Percentiles rank a stretch among this genome's conserved stretches.
These are phyloP conservation scores for Allium sativum DNA, from an alignment of 106 monocot genomes.

Conservation along the genomic window DNA sequence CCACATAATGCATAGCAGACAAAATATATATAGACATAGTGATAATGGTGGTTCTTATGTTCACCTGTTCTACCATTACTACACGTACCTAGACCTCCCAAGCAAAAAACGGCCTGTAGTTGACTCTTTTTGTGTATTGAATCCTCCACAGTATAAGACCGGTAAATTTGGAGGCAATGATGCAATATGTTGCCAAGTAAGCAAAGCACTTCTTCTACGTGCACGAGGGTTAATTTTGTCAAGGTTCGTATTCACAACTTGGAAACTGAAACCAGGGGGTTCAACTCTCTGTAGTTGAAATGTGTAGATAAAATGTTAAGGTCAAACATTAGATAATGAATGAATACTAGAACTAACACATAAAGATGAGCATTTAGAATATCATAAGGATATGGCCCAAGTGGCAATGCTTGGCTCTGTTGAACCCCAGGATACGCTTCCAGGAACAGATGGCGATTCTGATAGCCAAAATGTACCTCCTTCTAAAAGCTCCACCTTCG, in stretches of 20 bases:
- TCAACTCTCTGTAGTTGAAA: slow-evolving; percentile 91
- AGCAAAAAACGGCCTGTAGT: slow-evolving; percentile 94
- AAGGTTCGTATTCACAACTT: slow-evolving; percentile 86
- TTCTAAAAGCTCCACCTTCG: slow-evolving; percentile 93
- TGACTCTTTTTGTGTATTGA: slow-evolving; percentile 89
- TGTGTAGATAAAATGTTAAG: slow-evolving; percentile 80
- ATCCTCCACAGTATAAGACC: slow-evolving; percentile 91
- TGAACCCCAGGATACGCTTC: slow-evolving; percentile 94
- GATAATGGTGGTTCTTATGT: too few species aligned
- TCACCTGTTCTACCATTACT: background rate
- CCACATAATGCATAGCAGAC: too few species aligned
- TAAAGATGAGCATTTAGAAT: slow-evolving; percentile 1
- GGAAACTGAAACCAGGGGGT: slow-evolving; percentile 86
- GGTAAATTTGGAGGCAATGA: slow-evolving; percentile 86
- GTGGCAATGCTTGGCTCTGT: slow-evolving; percentile 78
- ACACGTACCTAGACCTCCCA: slow-evolving; percentile 79
- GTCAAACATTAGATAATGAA: slow-evolving; percentile 15
- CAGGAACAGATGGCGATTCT: slow-evolving; percentile 93
- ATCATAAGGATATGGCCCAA: slow-evolving; percentile 90
- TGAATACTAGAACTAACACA: background rate
- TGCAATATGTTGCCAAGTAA: slow-evolving; percentile 98
- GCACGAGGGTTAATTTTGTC: slow-evolving; percentile 85
- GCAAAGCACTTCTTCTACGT: slow-evolving; percentile 80
- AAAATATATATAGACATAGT: too few species aligned
- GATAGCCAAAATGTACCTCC: slow-evolving; percentile 98